These are phyloP conservation scores for Diplocarpon mali DNA, from an alignment of 2,329 filamentous ascomycete genomes.

Conservation along the genomic window DNA sequence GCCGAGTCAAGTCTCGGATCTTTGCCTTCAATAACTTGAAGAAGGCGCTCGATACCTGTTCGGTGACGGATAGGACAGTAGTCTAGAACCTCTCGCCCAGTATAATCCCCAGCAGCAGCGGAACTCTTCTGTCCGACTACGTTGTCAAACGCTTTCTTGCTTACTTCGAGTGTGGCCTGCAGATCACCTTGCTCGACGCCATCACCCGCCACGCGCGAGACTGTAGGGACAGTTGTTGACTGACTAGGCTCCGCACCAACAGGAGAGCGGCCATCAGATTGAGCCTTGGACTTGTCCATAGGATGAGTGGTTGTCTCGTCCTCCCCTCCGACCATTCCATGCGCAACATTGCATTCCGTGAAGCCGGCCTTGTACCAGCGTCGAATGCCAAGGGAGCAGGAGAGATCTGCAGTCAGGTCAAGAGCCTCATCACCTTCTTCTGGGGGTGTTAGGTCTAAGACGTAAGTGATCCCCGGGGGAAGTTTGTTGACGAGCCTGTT, in stretches of 20 bases:
- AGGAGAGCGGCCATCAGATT: no score
- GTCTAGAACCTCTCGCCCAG: constrained; percentile 33
- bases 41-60: constrained; percentile 49
- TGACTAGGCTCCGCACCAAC: no score
- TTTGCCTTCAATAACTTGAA: constrained; percentile 45
- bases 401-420: constrained; percentile 46
- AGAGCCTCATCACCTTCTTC: constrained; percentile 51
- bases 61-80: constrained; percentile 56
- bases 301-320: constrained; percentile 29
- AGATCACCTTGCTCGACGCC: neutral
- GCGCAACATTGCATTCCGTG: constrained; percentile 30
- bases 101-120: neutral
- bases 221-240: no score
- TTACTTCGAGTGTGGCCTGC: neutral
- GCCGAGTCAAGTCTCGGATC: constrained; percentile 51
- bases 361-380: constrained; percentile 38
- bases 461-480: constrained; percentile 39
- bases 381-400: constrained; percentile 42
- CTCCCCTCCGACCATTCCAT: constrained; percentile 34
- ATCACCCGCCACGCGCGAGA: neutral
- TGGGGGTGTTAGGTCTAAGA: constrained; percentile 53
- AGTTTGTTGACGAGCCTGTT: constrained; percentile 21
- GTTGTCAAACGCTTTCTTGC: neutral
- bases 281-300: neutral
- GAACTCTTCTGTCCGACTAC: neutral